Base-by-base conservation (phyloP, 139 green algal genomes). In the Pseudopediastrum boryanum region DNA sequence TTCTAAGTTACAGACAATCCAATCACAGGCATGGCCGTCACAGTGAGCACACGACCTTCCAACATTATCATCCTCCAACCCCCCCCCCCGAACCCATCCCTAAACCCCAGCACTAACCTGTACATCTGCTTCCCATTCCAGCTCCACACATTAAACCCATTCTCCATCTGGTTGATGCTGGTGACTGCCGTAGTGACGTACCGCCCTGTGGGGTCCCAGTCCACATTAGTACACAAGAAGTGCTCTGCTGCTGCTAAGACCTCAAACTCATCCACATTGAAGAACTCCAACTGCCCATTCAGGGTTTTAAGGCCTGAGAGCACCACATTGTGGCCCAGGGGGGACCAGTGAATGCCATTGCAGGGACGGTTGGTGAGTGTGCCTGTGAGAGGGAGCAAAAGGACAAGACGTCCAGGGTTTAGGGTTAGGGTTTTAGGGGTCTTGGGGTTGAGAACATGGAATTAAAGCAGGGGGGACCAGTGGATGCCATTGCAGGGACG, bases 241-340 rank as follows among this genome's bases (percentile, higher is more conserved):
- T 99, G 96, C 88, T 99, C 95, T 8, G 89, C 91, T 4, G 79
- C 86, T 33, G 93, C 85, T 86, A 98, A 90, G 39, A 89, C 89
- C 83, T 97, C 92, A 79, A 95, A 89, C 75, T 98, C 93, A 31
- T 98, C 94, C 43, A 92, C 91, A 75, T 97, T 96, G 93, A 95
- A 99, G 83, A 98, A 99, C 92, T 99, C 96, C 35, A 99, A 79
- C 88, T 96, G 90, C 13, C 96, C 96, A 75, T 98, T 97, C 68
- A 96, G 88, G 43, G 74, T 38, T 50, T 97, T 97, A 39, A 98
- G 88, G 19, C 96, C 96, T 16, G 93, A 96, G 44, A 99, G 87
- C 79, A 99, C 85, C 42, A 99, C 87, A 88, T 93, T 94, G 71
- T 92, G 90, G 48, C 96, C 96, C 69, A 83, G 74, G 12, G 96